Evolutionary conservation across 495 filamentous ascomycete genomes (phyloP).

Genomic region (Talaromyces proteolyticus): DNA sequence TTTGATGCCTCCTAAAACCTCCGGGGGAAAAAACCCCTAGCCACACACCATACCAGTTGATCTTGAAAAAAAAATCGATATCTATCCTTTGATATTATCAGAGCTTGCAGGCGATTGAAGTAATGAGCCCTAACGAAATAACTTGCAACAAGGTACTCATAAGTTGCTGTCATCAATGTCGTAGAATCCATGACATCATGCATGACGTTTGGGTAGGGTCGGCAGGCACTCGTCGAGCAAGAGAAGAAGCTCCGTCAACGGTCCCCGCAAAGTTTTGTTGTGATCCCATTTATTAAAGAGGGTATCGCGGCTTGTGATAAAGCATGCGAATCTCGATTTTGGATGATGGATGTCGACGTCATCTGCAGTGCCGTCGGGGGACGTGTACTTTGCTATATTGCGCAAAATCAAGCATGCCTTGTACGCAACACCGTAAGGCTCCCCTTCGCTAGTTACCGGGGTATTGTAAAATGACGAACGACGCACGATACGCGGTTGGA

Average conservation of each 20-base stretch:
- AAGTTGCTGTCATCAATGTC: too few relatives aligned
- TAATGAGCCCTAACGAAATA: too few relatives aligned
- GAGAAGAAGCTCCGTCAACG: conserved; percentile 34
- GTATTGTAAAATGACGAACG: conserved; percentile 56
- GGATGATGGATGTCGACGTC: conserved; percentile 24
- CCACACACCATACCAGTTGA: background rate
- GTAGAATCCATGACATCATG: too few relatives aligned
- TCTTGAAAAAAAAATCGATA: background rate
- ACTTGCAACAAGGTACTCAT: too few relatives aligned
- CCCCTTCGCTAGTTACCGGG: conserved; percentile 69
- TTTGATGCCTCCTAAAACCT: background rate
- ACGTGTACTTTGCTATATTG: conserved; percentile 76
- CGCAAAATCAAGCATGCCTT: conserved; percentile 80
- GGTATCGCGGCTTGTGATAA: too few relatives aligned
- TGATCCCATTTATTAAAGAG: conserved; percentile 39
- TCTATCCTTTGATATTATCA: background rate
- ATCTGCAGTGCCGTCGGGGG: conserved; percentile 24
- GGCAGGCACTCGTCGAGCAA: background rate
- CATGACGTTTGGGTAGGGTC: too few relatives aligned
- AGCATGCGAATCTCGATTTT: too few relatives aligned
- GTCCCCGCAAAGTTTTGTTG: conserved; percentile 36
- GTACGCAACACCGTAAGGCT: conserved; percentile 79
- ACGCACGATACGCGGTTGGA: conserved; percentile 38
- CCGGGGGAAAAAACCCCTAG: background rate
- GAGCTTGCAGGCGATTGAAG: too few relatives aligned